phyloP scores from a whole-genome alignment of 768 basidiomycete genomes.

The Flagelloscypha sp. region DNA sequence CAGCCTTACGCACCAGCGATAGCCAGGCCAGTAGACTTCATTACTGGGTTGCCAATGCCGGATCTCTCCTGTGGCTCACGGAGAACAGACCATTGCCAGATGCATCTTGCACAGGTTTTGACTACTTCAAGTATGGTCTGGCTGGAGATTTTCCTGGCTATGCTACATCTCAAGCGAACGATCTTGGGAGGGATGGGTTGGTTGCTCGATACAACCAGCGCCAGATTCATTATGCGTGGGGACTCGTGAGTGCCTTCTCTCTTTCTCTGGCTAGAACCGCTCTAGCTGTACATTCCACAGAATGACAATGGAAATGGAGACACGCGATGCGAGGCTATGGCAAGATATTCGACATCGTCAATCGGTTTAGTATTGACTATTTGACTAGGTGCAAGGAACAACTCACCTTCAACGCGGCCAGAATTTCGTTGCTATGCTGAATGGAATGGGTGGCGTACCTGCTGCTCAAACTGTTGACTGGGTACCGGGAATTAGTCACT shows the following conservation, averaged over 20 bases:
- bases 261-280: not conserved
- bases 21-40: not conserved
- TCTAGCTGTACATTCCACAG: not conserved
- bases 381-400: not conserved
- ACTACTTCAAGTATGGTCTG: conserved; percentile 2
- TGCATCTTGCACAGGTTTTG: not conserved
- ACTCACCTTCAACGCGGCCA: conserved; percentile 1
- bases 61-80: conserved; percentile 1
- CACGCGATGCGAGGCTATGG: not conserved
- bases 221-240: conserved; percentile 3
- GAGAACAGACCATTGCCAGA: not conserved
- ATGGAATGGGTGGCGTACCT: conserved; percentile 4
- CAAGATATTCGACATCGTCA: not conserved
- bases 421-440: conserved; percentile 1
- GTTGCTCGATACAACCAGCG: not conserved
- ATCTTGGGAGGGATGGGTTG: conserved; percentile 1
- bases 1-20: not conserved
- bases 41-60: conserved; percentile 2
- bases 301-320: conserved; percentile 1
- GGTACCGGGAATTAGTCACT: not conserved
- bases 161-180: not conserved
- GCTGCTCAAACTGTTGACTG: not conserved
- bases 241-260: not conserved
- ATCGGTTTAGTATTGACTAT: not conserved
- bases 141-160: not conserved